Evolutionary conservation across 345 rosid genomes (phyloP).

Genomic region (Reutealis trisperma): DNA sequence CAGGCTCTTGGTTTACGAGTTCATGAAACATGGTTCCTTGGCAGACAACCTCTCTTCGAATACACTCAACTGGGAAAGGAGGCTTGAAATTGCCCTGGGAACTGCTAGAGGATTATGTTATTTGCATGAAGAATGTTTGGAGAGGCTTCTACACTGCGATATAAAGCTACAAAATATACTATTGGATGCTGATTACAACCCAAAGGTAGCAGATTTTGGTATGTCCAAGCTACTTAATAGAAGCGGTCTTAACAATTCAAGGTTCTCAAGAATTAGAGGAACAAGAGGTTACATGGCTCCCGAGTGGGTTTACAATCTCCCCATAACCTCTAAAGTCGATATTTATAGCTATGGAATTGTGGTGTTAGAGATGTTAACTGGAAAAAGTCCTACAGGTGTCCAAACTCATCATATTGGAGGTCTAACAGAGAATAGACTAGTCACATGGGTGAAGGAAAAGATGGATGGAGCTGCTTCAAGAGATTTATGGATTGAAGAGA

Average conservation of each 20-base stretch:
- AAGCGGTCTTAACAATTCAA: not conserved
- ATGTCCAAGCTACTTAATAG: constrained; percentile 4
- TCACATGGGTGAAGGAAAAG: constrained; percentile 5
- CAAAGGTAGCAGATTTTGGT: constrained; percentile 17
- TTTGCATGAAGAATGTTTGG: constrained; percentile 18
- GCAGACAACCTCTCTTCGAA: constrained; percentile 3
- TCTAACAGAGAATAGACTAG: not conserved
- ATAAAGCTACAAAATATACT: constrained; percentile 16
- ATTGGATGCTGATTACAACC: constrained; percentile 1
- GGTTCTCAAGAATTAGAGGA: constrained; percentile 27
- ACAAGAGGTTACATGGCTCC: constrained; percentile 37
- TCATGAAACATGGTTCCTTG: constrained; percentile 14
- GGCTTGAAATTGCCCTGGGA: constrained; percentile 9
- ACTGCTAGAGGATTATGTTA: constrained; percentile 13
- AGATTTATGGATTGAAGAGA: not conserved
- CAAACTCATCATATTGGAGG: not conserved
- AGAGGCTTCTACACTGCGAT: constrained; percentile 20
- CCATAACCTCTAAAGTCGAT: constrained; percentile 37
- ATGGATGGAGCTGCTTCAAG: not conserved
- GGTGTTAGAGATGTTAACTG: constrained; percentile 38
- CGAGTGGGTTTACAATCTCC: constrained; percentile 24
- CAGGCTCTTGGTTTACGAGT: constrained; percentile 25
- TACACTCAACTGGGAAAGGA: constrained; percentile 4
- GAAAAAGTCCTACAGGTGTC: constrained; percentile 9
- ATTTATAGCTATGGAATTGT: constrained; percentile 45